Percentiles rank a stretch among this genome's conserved stretches.
Evolutionary conservation across 345 rosid species (phyloP).

Genomic region (Ricinus communis): DNA sequence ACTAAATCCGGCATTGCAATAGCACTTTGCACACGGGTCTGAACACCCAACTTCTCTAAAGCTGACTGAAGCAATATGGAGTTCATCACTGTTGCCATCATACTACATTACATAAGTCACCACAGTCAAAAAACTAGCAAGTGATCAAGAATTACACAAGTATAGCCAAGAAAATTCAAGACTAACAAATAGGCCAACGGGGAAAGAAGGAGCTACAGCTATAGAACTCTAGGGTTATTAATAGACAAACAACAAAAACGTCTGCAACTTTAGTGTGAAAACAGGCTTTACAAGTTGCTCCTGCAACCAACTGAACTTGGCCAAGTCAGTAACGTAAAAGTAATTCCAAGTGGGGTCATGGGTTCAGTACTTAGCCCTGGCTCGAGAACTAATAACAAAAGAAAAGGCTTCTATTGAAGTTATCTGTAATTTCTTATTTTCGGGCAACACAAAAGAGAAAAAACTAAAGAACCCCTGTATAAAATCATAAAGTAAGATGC

Average conservation of each 20-base stretch:
- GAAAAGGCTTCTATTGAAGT: background rate
- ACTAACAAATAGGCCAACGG: background rate
- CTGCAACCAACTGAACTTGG: background rate
- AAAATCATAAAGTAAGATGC: background rate
- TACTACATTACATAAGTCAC: conserved; percentile 36
- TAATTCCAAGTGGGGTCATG: background rate
- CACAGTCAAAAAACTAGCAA: conserved; percentile 18
- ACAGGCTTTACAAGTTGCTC: background rate
- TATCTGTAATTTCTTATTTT: background rate
- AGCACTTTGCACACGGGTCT: conserved; percentile 74
- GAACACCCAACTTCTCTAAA: conserved; percentile 74
- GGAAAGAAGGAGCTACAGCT: background rate
- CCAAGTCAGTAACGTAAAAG: background rate
- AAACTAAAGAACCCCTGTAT: background rate
- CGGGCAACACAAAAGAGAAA: background rate
- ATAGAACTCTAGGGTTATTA: no score
- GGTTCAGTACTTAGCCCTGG: background rate
- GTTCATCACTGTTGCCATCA: conserved; percentile 96
- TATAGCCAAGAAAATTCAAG: background rate
- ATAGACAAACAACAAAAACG: background rate
- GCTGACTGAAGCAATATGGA: conserved; percentile 81
- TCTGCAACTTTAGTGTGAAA: background rate
- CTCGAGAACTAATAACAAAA: background rate
- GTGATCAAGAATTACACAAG: background rate
- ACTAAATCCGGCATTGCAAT: conserved; percentile 68